A percentile compares a stretch with the other conserved stretches of the same genome.
Conservation (phyloP, 2,329 filamentous ascomycete genomes). For the Colletotrichum lentis region DNA sequence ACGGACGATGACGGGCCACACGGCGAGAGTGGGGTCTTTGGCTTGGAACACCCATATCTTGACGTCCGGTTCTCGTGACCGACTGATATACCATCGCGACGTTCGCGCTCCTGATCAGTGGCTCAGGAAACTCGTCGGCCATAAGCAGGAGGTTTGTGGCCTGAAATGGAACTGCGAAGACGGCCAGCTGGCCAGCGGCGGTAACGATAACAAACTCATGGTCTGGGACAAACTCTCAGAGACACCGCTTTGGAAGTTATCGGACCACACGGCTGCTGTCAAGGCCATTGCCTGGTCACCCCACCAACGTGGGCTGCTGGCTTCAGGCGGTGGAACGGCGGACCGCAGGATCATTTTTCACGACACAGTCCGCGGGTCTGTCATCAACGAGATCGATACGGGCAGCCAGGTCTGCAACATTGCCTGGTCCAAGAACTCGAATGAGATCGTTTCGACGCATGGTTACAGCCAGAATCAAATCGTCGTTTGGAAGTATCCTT, state of each 20-base stretch:
- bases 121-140: conserved; percentile 84
- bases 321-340: conserved; percentile 93
- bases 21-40: conserved; percentile 87
- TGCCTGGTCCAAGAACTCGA: conserved; percentile 96
- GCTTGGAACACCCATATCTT: conserved; percentile 99
- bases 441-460: conserved; percentile 96
- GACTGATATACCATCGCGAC: conserved; percentile 93
- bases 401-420: conserved; percentile 99
- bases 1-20: conserved; percentile 96
- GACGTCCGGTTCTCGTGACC: conserved; percentile 92
- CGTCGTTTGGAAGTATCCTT: conserved; percentile 98
- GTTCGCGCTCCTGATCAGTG: conserved; percentile 93
- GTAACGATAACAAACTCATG: conserved; percentile 98
- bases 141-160: conserved; percentile 98
- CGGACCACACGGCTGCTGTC: conserved; percentile 92
- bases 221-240: conserved; percentile 98
- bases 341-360: conserved; percentile 98
- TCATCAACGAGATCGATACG: conserved; percentile 90
- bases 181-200: conserved; percentile 91
- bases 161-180: conserved; percentile 97
- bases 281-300: conserved; percentile 99
- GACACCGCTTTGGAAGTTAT: conserved; percentile 91
- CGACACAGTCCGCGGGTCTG: conserved; percentile 85
- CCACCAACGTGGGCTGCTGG: conserved; percentile 92
- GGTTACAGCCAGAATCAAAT: conserved; percentile 99